Base-by-base conservation (phyloP, 306 rosid genomes). In the Begonia loranthoides region DNA sequence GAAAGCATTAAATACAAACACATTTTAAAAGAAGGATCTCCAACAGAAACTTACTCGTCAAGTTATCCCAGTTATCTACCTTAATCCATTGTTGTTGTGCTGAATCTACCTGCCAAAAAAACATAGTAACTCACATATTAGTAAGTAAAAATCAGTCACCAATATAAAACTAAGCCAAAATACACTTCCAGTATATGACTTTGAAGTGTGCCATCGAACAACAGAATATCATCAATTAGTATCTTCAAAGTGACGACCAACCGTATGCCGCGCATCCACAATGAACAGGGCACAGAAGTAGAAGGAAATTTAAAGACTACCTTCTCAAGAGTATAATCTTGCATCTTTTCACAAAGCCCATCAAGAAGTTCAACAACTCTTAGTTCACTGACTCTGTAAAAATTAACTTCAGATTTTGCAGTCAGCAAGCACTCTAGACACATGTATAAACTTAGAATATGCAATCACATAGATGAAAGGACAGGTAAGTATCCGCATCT, bases 331-430 rank as follows among this genome's bases (percentile, higher is more conserved):
- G 99, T 78, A 72, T 90, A 90, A 46, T 86, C 99, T 72, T 74
- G 88, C 99, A 90, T 90, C 84, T 86, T 90, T 22, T 86, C 94
- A 8, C 99, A 86, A 59, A 90, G 95, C 45, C 76, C 95, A 53
- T 90, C 95, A 3, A 90, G 94, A 56, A 90, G 99, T 61, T 90
- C 99, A 54, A 90, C 94, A 1, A 76, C 82, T 71, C 94, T 80
- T 41, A 90, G 71, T 67, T 90, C 99, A 48, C 99, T 89, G 45
- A 82, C 80, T 63, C 95, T 81, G 74, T 58, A 55, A 43, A 46
- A 63, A 34, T 43, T 7, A 28, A 28, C 5, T 2, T 28, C 36
- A 43, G 47, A 43, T 43, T 10, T 43, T 43, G 47, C 51, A 51
- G 51, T 62, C 54, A 66, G 15, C 24, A 15, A 51, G 57, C 34